Evolutionary conservation across 1,284 basidiomycete species (phyloP), one percentile per base, ranked within the genome.

Genomic region (Pisolithus thermaeus): DNA sequence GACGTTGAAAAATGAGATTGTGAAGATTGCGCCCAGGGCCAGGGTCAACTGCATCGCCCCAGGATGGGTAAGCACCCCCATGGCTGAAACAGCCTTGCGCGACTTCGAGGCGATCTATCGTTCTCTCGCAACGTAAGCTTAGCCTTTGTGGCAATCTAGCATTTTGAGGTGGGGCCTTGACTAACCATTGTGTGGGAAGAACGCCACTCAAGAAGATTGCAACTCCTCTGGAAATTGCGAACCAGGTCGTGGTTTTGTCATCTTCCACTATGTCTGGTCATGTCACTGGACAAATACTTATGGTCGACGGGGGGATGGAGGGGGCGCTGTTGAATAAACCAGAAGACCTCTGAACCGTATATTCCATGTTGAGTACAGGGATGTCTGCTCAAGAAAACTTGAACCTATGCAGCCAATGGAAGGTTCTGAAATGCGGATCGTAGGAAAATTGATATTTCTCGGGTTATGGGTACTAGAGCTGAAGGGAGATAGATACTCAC

Each of bases 261-360:
- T 88, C 84, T 0, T 69, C 76, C 4, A 70, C 67, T 3, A 63
- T 88, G 0, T 88, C 86, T 3, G 86, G 87, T 0, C 87, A 90
- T 62, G 76, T 88, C 16, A 80, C 80, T 0, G 87, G 87, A 0
- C 80, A 87, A 59, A 77, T 83, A 11, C 58, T 88, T 36, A 83
- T 87, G 79, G 76, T 89, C 2, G 79, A 82, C 52, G 87, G 87
- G 2, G 87, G 87, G 1, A 87, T 89, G 85, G 87, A 90, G 72
- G 87, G 87, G 41, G 66, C 75, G 7, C 52, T 79, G 36, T 60
- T 77, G 55, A 78, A 79, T 58, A 61, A 55, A 28, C 69, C 62
- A 8, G 65, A 70, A 39, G 76, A 77, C 50, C 50, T 66, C 42
- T 52, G 35, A 30, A 30, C 11, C 0, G 28, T 9, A 9, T 3